phyloP scores from a whole-genome alignment of 441 rosid genomes.

The Gossypium schwendimanii region DNA sequence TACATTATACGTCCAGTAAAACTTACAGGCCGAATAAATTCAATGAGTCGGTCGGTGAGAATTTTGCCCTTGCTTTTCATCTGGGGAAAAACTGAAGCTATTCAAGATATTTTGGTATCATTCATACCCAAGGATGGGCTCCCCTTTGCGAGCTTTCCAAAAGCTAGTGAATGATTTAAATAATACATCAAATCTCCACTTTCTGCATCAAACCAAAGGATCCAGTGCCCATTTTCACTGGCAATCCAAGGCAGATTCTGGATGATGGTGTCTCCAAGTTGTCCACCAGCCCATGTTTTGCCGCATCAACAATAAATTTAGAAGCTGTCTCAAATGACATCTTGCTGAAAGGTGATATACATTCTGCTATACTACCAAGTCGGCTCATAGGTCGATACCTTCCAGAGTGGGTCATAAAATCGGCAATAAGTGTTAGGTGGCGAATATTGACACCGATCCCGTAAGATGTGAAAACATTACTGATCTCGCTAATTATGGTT shows the following conservation, averaged over 20 bases:
- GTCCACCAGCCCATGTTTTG: constrained; percentile 61
- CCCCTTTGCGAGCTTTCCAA: too few relatives aligned
- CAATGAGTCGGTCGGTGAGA: too few relatives aligned
- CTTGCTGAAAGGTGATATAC: constrained; percentile 72
- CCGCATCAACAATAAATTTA: constrained; percentile 86
- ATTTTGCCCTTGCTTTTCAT: too few relatives aligned
- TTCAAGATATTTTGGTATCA: too few relatives aligned
- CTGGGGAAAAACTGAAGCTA: too few relatives aligned
- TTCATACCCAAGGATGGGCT: too few relatives aligned
- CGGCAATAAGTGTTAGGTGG: constrained; percentile 79
- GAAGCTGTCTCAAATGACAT: constrained; percentile 95
- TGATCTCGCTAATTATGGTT: constrained; percentile 78
- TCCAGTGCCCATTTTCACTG: constrained; percentile 87
- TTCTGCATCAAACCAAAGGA: constrained; percentile 81
- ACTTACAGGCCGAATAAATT: not conserved
- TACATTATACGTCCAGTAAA: not conserved
- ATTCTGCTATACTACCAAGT: constrained; percentile 80
- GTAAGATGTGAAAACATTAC: constrained; percentile 71
- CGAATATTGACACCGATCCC: constrained; percentile 74
- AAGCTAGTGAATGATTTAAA: not conserved
- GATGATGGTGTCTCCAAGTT: constrained; percentile 79
- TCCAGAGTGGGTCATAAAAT: constrained; percentile 85
- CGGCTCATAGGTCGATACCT: constrained; percentile 91
- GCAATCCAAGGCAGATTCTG: constrained; percentile 87
- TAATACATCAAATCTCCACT: constrained; percentile 38